These are phyloP conservation scores for Cylindrotheca fusiformis DNA, from an alignment of 108 stramenopile species.

Conservation along the genomic window DNA sequence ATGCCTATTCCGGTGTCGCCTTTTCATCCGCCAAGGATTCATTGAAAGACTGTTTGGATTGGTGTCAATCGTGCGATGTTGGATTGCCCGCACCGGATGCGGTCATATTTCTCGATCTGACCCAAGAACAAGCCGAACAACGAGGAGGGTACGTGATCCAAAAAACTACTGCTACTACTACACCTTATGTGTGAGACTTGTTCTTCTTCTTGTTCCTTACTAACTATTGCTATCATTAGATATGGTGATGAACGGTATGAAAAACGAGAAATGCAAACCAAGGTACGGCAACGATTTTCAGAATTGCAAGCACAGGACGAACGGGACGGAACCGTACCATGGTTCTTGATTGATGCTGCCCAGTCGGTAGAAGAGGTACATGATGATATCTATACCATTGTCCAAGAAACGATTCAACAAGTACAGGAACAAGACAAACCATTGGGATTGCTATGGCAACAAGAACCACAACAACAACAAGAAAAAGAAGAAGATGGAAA, in stretches of 20 bases:
- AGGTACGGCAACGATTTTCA: slow-evolving; percentile 77
- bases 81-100: slow-evolving; percentile 96
- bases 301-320: slow-evolving; percentile 67
- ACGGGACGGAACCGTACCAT: slow-evolving; percentile 51
- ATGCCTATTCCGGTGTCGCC: slow-evolving; percentile 97
- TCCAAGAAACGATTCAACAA: slow-evolving; percentile 48
- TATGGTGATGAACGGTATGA: slow-evolving; percentile 87
- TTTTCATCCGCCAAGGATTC: slow-evolving; percentile 91
- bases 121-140: slow-evolving; percentile 83
- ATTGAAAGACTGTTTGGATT: slow-evolving; percentile 60
- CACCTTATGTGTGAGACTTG: neutral
- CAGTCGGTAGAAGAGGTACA: slow-evolving; percentile 77
- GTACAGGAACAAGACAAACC: slow-evolving; percentile 20
- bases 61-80: slow-evolving; percentile 91
- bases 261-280: slow-evolving; percentile 76
- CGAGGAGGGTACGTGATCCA: slow-evolving; percentile 89
- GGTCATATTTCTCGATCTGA: slow-evolving; percentile 93
- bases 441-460: neutral
- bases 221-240: slow-evolving; percentile 8
- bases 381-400: slow-evolving; percentile 56
- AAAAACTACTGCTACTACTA: neutral
- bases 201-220: neutral
- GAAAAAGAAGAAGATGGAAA: no score
- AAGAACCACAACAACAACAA: no score
- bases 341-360: slow-evolving; percentile 80